These are phyloP conservation scores for Dictyostelium intermedium DNA, from an alignment of 78 protist genomes.

Conservation along the genomic window DNA sequence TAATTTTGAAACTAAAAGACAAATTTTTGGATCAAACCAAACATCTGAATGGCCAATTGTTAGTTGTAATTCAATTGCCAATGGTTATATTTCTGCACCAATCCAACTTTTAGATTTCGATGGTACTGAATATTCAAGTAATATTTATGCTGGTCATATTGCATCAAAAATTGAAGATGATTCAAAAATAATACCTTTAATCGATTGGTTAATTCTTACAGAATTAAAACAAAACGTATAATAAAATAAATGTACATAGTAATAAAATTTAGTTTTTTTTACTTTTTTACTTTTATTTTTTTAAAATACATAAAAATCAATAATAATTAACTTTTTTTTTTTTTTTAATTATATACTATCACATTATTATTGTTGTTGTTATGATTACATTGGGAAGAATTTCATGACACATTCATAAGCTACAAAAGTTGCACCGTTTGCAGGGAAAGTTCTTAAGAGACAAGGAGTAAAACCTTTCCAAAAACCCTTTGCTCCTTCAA, in stretches of 20 bases:
- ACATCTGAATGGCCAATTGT: too few relatives aligned
- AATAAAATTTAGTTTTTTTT: neutral
- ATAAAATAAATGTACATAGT: too few relatives aligned
- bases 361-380: neutral
- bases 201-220: neutral
- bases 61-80: too few relatives aligned
- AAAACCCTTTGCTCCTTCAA: conserved; percentile 62
- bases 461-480: conserved; percentile 79
- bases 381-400: neutral
- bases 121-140: too few relatives aligned
- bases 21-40: too few relatives aligned
- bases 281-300: neutral
- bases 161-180: too few relatives aligned
- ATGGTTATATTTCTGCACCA: too few relatives aligned
- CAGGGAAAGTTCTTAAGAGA: conserved; percentile 69
- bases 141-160: too few relatives aligned
- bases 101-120: too few relatives aligned
- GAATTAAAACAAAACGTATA: too few relatives aligned
- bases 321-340: neutral
- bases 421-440: conserved; percentile 74
- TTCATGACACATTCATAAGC: conserved; percentile 49
- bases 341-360: neutral
- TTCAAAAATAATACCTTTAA: neutral
- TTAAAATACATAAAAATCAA: neutral
- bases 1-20: too few relatives aligned